These are phyloP conservation scores for Ustilago xerochloae DNA, from an alignment of 1,284 basidiomycete species.

Conservation along the genomic window DNA sequence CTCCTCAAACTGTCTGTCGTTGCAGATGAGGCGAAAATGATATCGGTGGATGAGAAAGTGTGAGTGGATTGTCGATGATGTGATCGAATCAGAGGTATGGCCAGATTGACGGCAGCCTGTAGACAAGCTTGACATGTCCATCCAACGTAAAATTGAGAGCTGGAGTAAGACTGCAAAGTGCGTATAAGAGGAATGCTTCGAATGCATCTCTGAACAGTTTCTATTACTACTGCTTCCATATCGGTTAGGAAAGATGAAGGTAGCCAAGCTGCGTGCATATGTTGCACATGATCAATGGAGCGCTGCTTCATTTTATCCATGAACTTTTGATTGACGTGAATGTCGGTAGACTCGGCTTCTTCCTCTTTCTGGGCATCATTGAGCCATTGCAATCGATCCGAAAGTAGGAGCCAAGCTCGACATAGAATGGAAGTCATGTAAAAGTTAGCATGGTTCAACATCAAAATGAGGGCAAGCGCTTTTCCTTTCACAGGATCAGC, in stretches of 20 bases:
- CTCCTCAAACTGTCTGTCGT: conserved; percentile 14
- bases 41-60: not conserved
- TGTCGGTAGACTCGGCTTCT: conserved; percentile 8
- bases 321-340: conserved; percentile 5
- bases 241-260: conserved; percentile 27
- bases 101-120: conserved; percentile 29
- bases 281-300: conserved; percentile 22
- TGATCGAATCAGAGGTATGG: conserved; percentile 26
- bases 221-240: conserved; percentile 13
- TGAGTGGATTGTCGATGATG: conserved; percentile 12
- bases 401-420: conserved; percentile 28
- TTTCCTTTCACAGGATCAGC: conserved; percentile 17
- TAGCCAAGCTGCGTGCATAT: conserved; percentile 24
- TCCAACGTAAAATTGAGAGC: conserved; percentile 27
- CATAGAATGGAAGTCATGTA: conserved; percentile 34
- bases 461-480: conserved; percentile 13
- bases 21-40: not conserved
- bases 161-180: conserved; percentile 16
- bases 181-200: conserved; percentile 22
- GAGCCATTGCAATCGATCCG: conserved; percentile 27
- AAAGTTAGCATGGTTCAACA: conserved; percentile 27
- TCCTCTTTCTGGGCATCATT: conserved; percentile 6
- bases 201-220: conserved; percentile 22
- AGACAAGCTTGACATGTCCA: conserved; percentile 22
- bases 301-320: conserved; percentile 19